phyloP scores from a whole-genome alignment of 139 green algal genomes.

The Micromonas commoda region DNA sequence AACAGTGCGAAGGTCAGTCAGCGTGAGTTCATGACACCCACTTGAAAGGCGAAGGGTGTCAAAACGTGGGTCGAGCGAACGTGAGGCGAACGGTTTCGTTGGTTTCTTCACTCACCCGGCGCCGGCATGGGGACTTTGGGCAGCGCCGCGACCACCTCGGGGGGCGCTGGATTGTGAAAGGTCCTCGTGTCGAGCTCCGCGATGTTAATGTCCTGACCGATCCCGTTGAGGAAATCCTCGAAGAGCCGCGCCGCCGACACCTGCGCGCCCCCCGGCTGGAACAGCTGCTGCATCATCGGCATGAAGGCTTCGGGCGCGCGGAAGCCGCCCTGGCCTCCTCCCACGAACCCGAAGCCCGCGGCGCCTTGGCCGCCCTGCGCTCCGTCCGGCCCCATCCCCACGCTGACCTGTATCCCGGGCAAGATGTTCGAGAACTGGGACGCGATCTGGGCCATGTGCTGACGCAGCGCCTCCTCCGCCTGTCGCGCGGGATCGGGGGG shows the following conservation, averaged over 20 bases:
- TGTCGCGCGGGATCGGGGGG: neutral
- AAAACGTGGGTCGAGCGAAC: no score
- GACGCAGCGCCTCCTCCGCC: no score
- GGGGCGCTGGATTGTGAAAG: neutral
- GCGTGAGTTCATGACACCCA: no score
- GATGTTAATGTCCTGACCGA: constrained; percentile 3
- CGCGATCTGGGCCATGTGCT: no score
- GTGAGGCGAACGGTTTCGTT: no score
- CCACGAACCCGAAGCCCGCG: no score
- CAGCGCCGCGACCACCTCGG: neutral
- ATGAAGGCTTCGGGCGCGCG: neutral
- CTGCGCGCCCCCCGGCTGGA: neutral
- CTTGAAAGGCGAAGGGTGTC: no score
- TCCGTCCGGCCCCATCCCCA: no score
- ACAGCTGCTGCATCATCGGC: neutral
- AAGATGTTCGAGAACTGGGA: no score
- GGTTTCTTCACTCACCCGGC: neutral
- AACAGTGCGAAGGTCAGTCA: no score
- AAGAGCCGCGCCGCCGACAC: neutral
- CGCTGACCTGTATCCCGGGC: no score
- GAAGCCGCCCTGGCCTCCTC: neutral
- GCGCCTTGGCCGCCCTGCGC: no score
- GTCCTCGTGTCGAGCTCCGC: constrained; percentile 6
- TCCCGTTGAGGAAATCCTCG: neutral
- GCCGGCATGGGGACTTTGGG: neutral